Conservation (phyloP, 192 early-diverging fungal species). For the Podila verticillata region DNA sequence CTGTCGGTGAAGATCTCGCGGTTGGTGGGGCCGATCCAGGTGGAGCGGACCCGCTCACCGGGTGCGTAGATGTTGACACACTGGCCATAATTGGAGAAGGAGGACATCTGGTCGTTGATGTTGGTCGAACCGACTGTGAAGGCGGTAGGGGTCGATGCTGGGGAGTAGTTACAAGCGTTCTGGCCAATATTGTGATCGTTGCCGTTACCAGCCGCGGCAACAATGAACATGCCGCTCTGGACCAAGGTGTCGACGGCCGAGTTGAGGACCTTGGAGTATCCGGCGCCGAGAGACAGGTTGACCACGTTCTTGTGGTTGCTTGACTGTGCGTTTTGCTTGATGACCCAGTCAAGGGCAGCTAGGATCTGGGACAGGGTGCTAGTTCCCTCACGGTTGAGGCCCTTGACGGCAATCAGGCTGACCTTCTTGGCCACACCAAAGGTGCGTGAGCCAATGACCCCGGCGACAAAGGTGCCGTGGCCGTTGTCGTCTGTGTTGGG, state of each 20-base stretch:
- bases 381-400: conserved; percentile 50
- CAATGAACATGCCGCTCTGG: conserved; percentile 50
- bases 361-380: conserved; percentile 52
- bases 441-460: conserved; percentile 58
- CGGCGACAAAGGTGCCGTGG: conserved; percentile 66
- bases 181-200: conserved; percentile 53
- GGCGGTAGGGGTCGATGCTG: conserved; percentile 51
- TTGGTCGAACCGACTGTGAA: conserved; percentile 63
- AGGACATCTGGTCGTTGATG: conserved; percentile 53
- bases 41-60: conserved; percentile 49
- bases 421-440: conserved; percentile 84
- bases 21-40: conserved; percentile 45
- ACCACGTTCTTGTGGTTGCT: conserved; percentile 21
- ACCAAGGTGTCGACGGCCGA: conserved; percentile 51
- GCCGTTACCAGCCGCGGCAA: conserved; percentile 58
- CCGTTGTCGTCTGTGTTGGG: conserved; percentile 60
- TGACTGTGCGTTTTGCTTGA: conserved; percentile 22
- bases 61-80: conserved; percentile 66
- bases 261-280: conserved; percentile 54
- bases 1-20: conserved; percentile 46
- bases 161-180: conserved; percentile 61
- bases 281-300: conserved; percentile 56
- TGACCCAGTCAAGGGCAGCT: conserved; percentile 53
- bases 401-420: conserved; percentile 77
- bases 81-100: conserved; percentile 60